Evolutionary conservation across 176 grass and related monocot species (phyloP).

Genomic region (Oryza meridionalis): DNA sequence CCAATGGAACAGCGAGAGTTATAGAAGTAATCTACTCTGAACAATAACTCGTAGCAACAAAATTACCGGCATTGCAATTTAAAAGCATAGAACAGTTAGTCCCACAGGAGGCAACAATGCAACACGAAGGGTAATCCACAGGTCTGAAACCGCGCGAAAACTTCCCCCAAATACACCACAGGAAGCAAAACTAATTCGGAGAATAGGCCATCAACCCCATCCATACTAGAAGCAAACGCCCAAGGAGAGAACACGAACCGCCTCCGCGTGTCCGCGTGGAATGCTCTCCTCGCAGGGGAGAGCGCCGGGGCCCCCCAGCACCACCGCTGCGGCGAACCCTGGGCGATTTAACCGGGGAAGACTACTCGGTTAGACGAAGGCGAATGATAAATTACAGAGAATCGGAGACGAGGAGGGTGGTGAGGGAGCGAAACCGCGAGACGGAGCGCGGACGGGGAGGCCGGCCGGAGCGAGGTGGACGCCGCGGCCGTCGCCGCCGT

Average conservation of each 20-base stretch:
- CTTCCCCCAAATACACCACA: not conserved
- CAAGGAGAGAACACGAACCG: conserved; percentile 30
- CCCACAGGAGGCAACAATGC: not conserved
- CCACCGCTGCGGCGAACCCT: conserved; percentile 22
- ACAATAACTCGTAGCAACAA: not conserved
- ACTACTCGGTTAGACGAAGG: not conserved
- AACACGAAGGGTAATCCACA: not conserved
- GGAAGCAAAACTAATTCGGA: not conserved
- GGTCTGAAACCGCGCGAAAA: not conserved
- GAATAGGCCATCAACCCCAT: not conserved
- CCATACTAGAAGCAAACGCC: not conserved
- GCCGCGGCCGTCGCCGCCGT: not conserved
- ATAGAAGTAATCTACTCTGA: not conserved
- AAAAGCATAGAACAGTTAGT: not conserved
- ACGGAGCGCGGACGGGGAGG: not conserved
- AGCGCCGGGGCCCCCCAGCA: conserved; percentile 11
- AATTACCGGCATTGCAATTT: not conserved
- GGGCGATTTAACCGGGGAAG: not conserved
- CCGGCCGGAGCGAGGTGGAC: conserved; percentile 31
- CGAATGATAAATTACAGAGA: not conserved
- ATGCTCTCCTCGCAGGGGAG: not conserved
- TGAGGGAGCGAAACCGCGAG: conserved; percentile 16
- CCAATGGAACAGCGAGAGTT: not conserved
- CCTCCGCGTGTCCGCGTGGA: conserved; percentile 31
- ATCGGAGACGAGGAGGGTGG: not conserved